A percentile compares a stretch with the other conserved stretches of the same genome.
These are phyloP conservation scores for Pharus latifolius DNA, from an alignment of 176 grass and related monocot species.

Conservation along the genomic window DNA sequence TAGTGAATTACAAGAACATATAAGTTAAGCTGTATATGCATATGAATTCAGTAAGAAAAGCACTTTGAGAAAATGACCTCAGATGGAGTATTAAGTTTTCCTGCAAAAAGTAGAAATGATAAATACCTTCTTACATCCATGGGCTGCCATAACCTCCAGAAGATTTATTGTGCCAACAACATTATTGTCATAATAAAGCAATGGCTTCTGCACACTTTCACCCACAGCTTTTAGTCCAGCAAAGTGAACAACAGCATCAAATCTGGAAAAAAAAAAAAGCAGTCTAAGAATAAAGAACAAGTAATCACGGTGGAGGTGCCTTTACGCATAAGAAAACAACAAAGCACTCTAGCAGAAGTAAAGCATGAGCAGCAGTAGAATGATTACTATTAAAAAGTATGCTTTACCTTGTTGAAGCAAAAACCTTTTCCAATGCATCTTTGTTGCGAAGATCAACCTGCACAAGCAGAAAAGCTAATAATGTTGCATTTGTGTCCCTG, in stretches of 20 bases:
- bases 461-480: slow-evolving; percentile 21
- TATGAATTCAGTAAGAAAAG: background rate
- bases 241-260: slow-evolving; percentile 96
- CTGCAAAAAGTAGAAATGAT: slow-evolving; percentile 4
- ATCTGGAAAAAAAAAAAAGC: slow-evolving; percentile 31
- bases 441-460: slow-evolving; percentile 87
- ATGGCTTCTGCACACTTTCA: slow-evolving; percentile 86
- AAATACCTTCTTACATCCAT: slow-evolving; percentile 91
- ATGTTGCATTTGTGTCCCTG: background rate
- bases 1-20: slow-evolving; percentile 6
- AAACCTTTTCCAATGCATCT: slow-evolving; percentile 56
- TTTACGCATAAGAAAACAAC: slow-evolving; percentile 1
- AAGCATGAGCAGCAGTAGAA: background rate
- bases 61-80: background rate
- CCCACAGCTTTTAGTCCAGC: slow-evolving; percentile 95
- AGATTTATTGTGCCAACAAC: slow-evolving; percentile 77
- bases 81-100: background rate
- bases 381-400: background rate
- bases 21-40: background rate
- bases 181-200: slow-evolving; percentile 94
- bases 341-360: slow-evolving; percentile 6
- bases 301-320: background rate
- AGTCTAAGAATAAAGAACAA: slow-evolving; percentile 7
- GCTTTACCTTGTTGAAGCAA: slow-evolving; percentile 66
- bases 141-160: slow-evolving; percentile 89